Evolutionary conservation across 2,329 filamentous ascomycete genomes (phyloP).

Genomic region (Aspergillus eucalypticola): DNA sequence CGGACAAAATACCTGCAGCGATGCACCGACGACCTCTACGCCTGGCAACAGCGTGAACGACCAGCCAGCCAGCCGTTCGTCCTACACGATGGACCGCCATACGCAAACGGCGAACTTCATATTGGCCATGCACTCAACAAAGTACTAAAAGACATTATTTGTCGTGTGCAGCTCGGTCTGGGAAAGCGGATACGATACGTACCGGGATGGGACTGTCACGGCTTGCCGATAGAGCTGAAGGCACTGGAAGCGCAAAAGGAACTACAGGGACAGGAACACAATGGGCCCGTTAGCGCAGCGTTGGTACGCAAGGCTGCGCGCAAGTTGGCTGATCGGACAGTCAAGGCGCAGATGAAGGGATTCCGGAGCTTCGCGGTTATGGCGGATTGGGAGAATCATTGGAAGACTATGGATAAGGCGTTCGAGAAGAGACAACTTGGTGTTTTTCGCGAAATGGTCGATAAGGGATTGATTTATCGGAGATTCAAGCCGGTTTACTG

Average conservation of each 20-base stretch:
- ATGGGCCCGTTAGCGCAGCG: slow-evolving; percentile 41
- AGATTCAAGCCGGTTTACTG: slow-evolving; percentile 66
- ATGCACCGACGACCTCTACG: slow-evolving; percentile 85
- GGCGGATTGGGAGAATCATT: slow-evolving; percentile 64
- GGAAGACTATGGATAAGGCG: slow-evolving; percentile 62
- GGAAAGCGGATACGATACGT: slow-evolving; percentile 77
- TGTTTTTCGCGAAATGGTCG: slow-evolving; percentile 63
- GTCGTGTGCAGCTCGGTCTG: slow-evolving; percentile 75
- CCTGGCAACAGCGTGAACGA: slow-evolving; percentile 70
- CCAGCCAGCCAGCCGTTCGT: slow-evolving; percentile 65
- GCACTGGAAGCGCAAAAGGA: slow-evolving; percentile 66
- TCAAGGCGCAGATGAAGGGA: slow-evolving; percentile 60
- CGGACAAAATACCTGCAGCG: slow-evolving; percentile 63
- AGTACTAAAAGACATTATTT: slow-evolving; percentile 90
- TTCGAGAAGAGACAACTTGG: slow-evolving; percentile 63
- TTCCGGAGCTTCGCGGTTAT: slow-evolving; percentile 64
- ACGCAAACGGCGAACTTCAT: slow-evolving; percentile 90
- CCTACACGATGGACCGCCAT: slow-evolving; percentile 93
- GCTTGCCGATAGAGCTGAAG: slow-evolving; percentile 94
- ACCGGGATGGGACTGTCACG: slow-evolving; percentile 98
- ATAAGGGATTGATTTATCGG: slow-evolving; percentile 62
- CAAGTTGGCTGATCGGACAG: slow-evolving; percentile 56
- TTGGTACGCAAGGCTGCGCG: slow-evolving; percentile 57
- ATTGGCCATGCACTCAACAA: slow-evolving; percentile 96
- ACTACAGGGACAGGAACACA: slow-evolving; percentile 20